A percentile compares a stretch with the other conserved stretches of the same genome.
Conservation (phyloP, 2,329 filamentous ascomycete genomes). For the Davidsoniella australis region DNA sequence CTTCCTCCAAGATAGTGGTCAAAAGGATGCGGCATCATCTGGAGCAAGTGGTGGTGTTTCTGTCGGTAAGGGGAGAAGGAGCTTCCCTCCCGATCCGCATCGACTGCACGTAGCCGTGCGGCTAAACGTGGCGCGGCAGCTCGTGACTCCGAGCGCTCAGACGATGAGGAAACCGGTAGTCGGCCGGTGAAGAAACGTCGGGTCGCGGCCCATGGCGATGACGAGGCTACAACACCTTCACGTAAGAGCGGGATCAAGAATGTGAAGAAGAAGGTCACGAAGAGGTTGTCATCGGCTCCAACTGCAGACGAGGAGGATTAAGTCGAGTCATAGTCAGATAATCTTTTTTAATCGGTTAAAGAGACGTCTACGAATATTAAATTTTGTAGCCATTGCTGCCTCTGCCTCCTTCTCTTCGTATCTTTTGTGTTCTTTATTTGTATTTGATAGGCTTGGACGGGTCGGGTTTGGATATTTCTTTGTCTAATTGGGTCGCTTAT, state of each 20-base stretch:
- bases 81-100: conserved; percentile 15
- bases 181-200: conserved; percentile 11
- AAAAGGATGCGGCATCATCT: neutral
- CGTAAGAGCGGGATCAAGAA: conserved; percentile 12
- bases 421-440: conserved; percentile 1
- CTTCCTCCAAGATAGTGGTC: conserved; percentile 55
- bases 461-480: neutral
- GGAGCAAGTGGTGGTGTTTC: conserved; percentile 27
- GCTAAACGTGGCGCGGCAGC: conserved; percentile 22
- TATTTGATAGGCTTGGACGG: neutral
- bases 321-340: neutral
- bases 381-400: no score
- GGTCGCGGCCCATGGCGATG: conserved; percentile 21
- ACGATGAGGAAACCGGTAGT: conserved; percentile 7
- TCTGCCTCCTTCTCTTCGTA: neutral
- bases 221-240: conserved; percentile 17
- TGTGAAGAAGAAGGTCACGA: conserved; percentile 7
- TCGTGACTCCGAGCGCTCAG: conserved; percentile 15
- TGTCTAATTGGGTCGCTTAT: no score
- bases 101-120: conserved; percentile 18
- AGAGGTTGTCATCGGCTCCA: conserved; percentile 4
- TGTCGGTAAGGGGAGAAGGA: conserved; percentile 20
- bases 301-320: conserved; percentile 3
- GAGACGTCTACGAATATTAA: neutral
- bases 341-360: no score